Conservation (phyloP, 73 alveolate genomes). For the Halteria grandinella region DNA sequence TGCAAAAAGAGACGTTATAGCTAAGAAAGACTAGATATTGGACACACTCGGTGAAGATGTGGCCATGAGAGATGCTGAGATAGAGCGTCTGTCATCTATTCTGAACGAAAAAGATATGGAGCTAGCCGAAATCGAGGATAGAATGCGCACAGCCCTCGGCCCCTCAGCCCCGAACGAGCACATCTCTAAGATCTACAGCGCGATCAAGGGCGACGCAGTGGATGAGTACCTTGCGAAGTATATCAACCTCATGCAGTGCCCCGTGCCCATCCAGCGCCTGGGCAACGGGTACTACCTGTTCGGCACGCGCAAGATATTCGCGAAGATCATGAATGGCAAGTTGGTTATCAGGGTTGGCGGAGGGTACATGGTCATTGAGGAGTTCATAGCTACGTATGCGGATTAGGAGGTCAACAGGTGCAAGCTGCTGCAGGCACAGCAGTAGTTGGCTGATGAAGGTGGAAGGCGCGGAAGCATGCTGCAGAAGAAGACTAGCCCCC, state of each 20-base stretch:
- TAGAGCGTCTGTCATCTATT: constrained; percentile 22
- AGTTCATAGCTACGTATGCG: constrained; percentile 50
- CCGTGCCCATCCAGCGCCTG: constrained; percentile 72
- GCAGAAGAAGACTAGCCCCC: constrained; percentile 36
- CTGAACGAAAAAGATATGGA: constrained; percentile 25
- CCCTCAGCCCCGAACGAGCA: constrained; percentile 42
- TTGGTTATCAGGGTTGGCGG: constrained; percentile 62
- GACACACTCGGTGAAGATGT: constrained; percentile 24
- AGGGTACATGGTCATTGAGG: constrained; percentile 60
- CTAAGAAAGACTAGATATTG: constrained; percentile 8
- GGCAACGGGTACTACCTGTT: constrained; percentile 73
- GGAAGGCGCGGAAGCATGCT: constrained; percentile 6
- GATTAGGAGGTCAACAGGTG: constrained; percentile 44
- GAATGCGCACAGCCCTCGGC: constrained; percentile 32
- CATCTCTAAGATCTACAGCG: constrained; percentile 54
- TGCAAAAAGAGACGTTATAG: background rate
- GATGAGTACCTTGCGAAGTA: constrained; percentile 69
- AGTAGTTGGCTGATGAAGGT: constrained; percentile 8
- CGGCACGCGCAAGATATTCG: constrained; percentile 74
- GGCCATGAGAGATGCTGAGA: constrained; percentile 5
- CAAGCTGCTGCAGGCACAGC: background rate
- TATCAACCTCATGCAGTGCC: constrained; percentile 51
- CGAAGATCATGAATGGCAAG: constrained; percentile 73
- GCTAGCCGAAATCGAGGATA: constrained; percentile 22
- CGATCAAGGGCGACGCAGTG: constrained; percentile 69